Percentiles rank a stretch among this genome's conserved stretches.
Evolutionary conservation across 345 rosid species (phyloP).

Genomic region (thale cress (Arabidopsis thaliana)): TAIR10.1 NC_003070.9:25037501-25038000

Average conservation of each 20-base stretch:
- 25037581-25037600: background rate
- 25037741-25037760: conserved; percentile 1
- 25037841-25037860: background rate
- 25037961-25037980: background rate
- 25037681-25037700: background rate
- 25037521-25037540: background rate
- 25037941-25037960: background rate
- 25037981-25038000: conserved; percentile 6
- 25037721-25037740: conserved; percentile 12
- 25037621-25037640: background rate
- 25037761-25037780: background rate
- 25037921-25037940: background rate
- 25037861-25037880: background rate
- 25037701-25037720: background rate
- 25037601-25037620: background rate
- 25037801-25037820: conserved; percentile 2
- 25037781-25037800: background rate
- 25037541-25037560: background rate
- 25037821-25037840: background rate
- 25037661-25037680: background rate
- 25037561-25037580: conserved; percentile 9
- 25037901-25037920: background rate
- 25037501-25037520: background rate
- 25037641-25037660: background rate
- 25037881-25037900: conserved; percentile 5